A percentile compares a stretch with the other conserved stretches of the same genome.
Conservation (phyloP, 176 grass and related monocot species). For the Eremochloa ophiuroides region DNA sequence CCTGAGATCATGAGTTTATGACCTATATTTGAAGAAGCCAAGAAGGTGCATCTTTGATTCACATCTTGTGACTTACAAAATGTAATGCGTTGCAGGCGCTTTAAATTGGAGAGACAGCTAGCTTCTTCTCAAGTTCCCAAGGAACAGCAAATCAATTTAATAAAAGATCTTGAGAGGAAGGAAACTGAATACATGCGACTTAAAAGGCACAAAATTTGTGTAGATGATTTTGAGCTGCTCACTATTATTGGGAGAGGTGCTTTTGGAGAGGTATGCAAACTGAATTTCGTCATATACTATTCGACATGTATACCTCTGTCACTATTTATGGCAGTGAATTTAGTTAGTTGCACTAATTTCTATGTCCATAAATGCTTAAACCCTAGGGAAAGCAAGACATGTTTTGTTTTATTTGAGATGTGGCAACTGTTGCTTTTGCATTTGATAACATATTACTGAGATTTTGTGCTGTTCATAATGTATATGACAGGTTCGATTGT, state of each 20-base stretch:
- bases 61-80: slow-evolving; percentile 16
- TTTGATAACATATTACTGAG: slow-evolving; percentile 6
- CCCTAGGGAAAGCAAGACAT: background rate
- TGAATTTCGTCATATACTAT: slow-evolving; percentile 2
- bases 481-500: slow-evolving; percentile 77
- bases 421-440: background rate
- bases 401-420: slow-evolving; percentile 6
- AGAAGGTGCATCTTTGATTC: background rate
- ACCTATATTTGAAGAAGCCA: background rate
- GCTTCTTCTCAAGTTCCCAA: slow-evolving; percentile 84
- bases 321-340: slow-evolving; percentile 9
- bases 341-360: slow-evolving; percentile 16
- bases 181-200: slow-evolving; percentile 97
- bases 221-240: slow-evolving; percentile 95
- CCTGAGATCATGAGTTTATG: background rate
- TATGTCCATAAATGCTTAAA: slow-evolving; percentile 14
- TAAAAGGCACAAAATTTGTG: slow-evolving; percentile 99
- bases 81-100: slow-evolving; percentile 58
- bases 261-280: slow-evolving; percentile 87
- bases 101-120: slow-evolving; percentile 81
- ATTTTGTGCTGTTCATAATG: slow-evolving; percentile 8
- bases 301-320: slow-evolving; percentile 3
- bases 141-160: slow-evolving; percentile 89
- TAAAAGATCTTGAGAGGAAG: slow-evolving; percentile 98
- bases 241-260: slow-evolving; percentile 98